These are phyloP conservation scores for Irpex rosettiformis DNA, from an alignment of 1,284 basidiomycete species.

Conservation along the genomic window DNA sequence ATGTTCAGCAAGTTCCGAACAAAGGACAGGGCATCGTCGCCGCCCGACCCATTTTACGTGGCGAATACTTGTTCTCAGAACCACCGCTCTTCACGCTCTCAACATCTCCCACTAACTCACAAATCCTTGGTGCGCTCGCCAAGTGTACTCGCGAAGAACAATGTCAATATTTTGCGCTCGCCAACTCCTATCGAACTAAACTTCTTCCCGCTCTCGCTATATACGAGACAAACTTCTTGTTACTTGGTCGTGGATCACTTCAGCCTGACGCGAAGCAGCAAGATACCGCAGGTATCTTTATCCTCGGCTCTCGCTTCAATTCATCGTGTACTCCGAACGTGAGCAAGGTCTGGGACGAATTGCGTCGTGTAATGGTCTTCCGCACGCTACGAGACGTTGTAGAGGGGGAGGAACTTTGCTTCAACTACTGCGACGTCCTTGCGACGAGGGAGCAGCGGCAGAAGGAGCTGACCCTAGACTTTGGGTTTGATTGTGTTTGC, in stretches of 20 bases:
- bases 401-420: conserved; percentile 56
- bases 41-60: conserved; percentile 18
- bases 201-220: conserved; percentile 21
- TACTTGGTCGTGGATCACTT: conserved; percentile 18
- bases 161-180: conserved; percentile 19
- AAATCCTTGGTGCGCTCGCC: conserved; percentile 18
- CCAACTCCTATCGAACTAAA: conserved; percentile 15
- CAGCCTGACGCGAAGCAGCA: background rate
- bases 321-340: conserved; percentile 28
- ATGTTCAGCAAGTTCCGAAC: conserved; percentile 18
- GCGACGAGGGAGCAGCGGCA: conserved; percentile 35
- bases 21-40: conserved; percentile 26
- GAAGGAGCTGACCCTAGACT: conserved; percentile 38
- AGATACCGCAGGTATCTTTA: conserved; percentile 18
- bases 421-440: conserved; percentile 48
- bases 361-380: conserved; percentile 20
- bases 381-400: conserved; percentile 34
- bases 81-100: conserved; percentile 23
- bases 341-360: conserved; percentile 23
- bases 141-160: conserved; percentile 20
- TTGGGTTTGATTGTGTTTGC: conserved; percentile 57
- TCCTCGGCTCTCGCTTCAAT: conserved; percentile 25
- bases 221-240: conserved; percentile 25
- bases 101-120: conserved; percentile 15
- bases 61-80: conserved; percentile 26